Conservation (phyloP, 208 protist genomes). For the Porcisia hertigi region DNA sequence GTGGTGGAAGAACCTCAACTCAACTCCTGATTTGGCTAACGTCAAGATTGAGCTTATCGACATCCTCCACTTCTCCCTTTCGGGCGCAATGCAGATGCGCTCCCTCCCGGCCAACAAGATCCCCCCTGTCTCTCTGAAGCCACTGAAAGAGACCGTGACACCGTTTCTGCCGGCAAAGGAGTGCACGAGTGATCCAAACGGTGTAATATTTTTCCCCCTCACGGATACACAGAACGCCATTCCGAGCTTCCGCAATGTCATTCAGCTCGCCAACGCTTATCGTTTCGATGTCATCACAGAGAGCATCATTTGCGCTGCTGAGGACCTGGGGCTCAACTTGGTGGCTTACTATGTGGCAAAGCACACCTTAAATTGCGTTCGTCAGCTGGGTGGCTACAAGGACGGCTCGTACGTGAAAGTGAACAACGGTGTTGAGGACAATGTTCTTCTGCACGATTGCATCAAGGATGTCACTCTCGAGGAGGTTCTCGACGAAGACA, state of each 20-base stretch:
- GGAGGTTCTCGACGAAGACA: constrained; percentile 56
- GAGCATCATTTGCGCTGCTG: constrained; percentile 66
- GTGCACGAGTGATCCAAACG: constrained; percentile 35
- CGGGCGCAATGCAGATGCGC: constrained; percentile 76
- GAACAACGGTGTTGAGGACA: constrained; percentile 88
- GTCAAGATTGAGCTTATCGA: constrained; percentile 91
- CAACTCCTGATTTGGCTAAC: constrained; percentile 75
- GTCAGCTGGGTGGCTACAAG: constrained; percentile 90
- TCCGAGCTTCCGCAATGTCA: constrained; percentile 86
- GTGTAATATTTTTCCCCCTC: constrained; percentile 72
- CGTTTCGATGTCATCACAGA: constrained; percentile 86
- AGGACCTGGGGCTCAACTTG: constrained; percentile 87
- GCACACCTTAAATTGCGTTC: constrained; percentile 90
- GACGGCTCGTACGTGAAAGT: constrained; percentile 89
- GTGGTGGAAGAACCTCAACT: constrained; percentile 93
- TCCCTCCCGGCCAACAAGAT: constrained; percentile 27
- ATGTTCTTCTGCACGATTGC: constrained; percentile 87
- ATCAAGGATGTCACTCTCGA: constrained; percentile 66
- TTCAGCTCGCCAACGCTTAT: constrained; percentile 76
- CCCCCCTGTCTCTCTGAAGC: constrained; percentile 21
- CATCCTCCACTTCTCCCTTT: constrained; percentile 92
- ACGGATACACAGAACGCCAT: constrained; percentile 72
- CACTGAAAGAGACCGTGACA: constrained; percentile 36
- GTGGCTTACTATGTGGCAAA: constrained; percentile 93
- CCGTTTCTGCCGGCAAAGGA: constrained; percentile 21